Percentiles rank a stretch among this genome's conserved stretches.
phyloP scores from a whole-genome alignment of 148 eudicot genomes.

The Camellia sinensis region DNA sequence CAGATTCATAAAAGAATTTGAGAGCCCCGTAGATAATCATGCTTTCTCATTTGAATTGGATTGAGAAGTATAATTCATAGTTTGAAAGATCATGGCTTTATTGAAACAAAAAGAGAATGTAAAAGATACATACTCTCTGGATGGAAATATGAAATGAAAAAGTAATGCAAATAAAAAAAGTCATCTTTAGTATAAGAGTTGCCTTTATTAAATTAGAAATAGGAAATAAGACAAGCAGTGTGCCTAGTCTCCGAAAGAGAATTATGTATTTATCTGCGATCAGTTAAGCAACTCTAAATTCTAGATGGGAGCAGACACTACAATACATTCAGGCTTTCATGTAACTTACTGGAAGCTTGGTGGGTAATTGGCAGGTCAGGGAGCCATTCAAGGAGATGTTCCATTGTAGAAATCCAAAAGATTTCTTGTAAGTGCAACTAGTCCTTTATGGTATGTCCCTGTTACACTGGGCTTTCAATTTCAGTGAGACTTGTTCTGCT shows the following conservation, averaged over 20 bases:
- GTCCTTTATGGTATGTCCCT: conserved; percentile 52
- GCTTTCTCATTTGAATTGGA: not conserved
- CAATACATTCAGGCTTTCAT: conserved; percentile 15
- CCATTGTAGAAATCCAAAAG: conserved; percentile 53
- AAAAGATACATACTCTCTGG: not conserved
- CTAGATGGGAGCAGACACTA: conserved; percentile 9
- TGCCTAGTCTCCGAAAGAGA: not conserved
- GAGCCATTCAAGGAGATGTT: conserved; percentile 64
- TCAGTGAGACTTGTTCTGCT: conserved; percentile 17
- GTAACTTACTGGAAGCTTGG: conserved; percentile 54
- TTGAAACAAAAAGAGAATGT: not conserved
- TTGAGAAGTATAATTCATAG: not conserved
- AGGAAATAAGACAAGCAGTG: not conserved
- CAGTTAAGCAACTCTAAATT: conserved; percentile 11
- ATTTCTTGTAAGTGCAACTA: conserved; percentile 49
- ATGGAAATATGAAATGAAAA: not conserved
- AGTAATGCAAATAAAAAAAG: not conserved
- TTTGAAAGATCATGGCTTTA: not conserved
- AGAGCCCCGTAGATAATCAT: not conserved
- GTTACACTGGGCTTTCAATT: conserved; percentile 33
- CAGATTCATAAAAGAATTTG: not conserved
- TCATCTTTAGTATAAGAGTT: not conserved
- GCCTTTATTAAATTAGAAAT: not conserved
- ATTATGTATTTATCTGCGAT: conserved; percentile 1
- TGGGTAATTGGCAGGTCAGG: conserved; percentile 91